phyloP scores from a whole-genome alignment of 352 stramenopile species.

The Globisporangium mamillatum region DNA sequence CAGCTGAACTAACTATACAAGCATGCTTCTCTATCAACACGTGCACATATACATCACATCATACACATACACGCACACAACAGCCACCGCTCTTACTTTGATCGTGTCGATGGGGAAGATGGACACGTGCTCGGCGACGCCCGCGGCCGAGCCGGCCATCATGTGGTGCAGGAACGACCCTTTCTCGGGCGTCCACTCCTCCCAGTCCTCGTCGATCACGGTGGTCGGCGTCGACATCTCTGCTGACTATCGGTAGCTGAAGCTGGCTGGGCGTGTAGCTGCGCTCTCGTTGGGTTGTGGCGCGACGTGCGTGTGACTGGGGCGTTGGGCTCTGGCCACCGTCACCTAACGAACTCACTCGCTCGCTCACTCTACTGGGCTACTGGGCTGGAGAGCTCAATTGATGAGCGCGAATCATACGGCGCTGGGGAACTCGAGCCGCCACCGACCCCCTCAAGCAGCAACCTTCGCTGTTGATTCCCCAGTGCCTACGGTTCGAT shows the following conservation, averaged over 20 bases:
- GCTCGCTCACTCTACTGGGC: no score
- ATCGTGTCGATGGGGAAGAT: slow-evolving; percentile 96
- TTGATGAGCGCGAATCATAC: slow-evolving; percentile 10
- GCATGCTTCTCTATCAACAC: neutral
- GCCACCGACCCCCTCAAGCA: neutral
- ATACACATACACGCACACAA: neutral
- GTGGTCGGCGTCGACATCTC: slow-evolving; percentile 8
- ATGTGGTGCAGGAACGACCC: slow-evolving; percentile 95
- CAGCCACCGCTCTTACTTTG: slow-evolving; percentile 41
- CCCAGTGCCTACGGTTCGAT: neutral
- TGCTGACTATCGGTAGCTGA: neutral
- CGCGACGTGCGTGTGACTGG: neutral
- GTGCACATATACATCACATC: no score
- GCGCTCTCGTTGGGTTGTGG: neutral
- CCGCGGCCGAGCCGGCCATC: slow-evolving; percentile 92
- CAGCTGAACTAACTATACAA: neutral
- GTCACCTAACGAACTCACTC: neutral
- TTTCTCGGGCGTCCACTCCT: slow-evolving; percentile 92
- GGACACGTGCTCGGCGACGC: slow-evolving; percentile 96
- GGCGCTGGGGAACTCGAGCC: neutral
- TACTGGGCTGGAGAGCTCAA: neutral
- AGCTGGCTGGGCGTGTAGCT: neutral
- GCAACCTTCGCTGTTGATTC: slow-evolving; percentile 1
- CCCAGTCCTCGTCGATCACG: slow-evolving; percentile 85
- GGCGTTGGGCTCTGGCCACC: neutral